Conservation (phyloP, 1,139 yeast species). For the Sugiyamaella pinicola region DNA sequence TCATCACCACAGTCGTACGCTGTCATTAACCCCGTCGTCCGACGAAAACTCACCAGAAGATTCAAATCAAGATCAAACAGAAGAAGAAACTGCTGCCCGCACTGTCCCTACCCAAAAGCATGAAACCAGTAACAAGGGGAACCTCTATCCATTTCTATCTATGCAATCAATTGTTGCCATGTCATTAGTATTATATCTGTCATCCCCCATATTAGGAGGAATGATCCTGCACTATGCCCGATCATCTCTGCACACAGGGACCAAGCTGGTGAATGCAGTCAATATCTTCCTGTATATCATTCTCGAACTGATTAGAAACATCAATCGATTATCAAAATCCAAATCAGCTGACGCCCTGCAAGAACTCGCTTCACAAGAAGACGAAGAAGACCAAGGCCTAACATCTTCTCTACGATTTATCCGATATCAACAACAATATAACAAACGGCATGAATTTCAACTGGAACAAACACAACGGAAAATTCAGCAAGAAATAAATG, state of each 20-base stretch:
- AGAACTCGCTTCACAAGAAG: background rate
- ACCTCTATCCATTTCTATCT: background rate
- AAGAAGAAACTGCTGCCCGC: background rate
- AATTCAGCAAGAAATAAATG: conserved; percentile 1
- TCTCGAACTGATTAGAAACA: conserved; percentile 30
- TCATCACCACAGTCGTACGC: background rate
- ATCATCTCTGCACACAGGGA: conserved; percentile 30
- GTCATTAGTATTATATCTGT: conserved; percentile 27
- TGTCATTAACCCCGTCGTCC: background rate
- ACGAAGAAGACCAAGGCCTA: background rate
- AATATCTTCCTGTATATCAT: conserved; percentile 34
- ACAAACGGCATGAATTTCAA: conserved; percentile 1
- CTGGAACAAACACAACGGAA: conserved; percentile 1
- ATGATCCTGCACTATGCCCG: conserved; percentile 28
- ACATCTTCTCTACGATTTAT: background rate
- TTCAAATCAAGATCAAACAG: too few species aligned
- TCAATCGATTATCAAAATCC: conserved; percentile 15
- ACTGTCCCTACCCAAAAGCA: background rate
- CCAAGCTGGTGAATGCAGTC: conserved; percentile 31
- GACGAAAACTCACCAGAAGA: background rate
- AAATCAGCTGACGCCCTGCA: background rate
- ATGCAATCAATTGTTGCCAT: background rate
- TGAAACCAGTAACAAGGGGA: background rate
- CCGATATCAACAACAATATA: conserved; percentile 1
- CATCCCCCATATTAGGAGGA: conserved; percentile 34